These are phyloP conservation scores for Lizonia empirigonia DNA, from an alignment of 2,329 filamentous ascomycete species.

Conservation along the genomic window DNA sequence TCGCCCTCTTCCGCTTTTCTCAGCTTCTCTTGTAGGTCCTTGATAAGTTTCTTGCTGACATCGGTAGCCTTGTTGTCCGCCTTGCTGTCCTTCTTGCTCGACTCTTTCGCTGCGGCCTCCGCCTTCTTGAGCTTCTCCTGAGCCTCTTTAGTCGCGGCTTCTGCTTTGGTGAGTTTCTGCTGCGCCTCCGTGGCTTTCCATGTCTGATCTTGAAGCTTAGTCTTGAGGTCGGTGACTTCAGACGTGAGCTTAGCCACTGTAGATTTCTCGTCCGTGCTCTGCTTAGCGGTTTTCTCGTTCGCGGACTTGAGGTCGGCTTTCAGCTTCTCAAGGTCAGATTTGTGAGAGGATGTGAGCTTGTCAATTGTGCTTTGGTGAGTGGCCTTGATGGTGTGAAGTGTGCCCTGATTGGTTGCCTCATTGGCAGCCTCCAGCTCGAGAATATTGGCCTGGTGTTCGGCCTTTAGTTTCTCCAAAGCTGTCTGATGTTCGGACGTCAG, in stretches of 20 bases:
- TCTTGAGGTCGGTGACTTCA: slow-evolving; percentile 38
- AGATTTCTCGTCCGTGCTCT: slow-evolving; percentile 4
- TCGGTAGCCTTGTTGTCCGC: slow-evolving; percentile 51
- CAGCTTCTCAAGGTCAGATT: slow-evolving; percentile 21
- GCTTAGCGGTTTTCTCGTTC: not conserved
- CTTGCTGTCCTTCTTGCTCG: slow-evolving; percentile 20
- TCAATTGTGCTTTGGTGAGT: slow-evolving; percentile 6
- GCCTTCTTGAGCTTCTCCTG: slow-evolving; percentile 46
- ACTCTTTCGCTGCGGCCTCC: slow-evolving; percentile 4
- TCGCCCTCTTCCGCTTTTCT: slow-evolving; percentile 42
- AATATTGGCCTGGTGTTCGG: slow-evolving; percentile 16
- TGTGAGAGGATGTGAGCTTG: slow-evolving; percentile 4
- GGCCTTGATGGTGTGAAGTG: slow-evolving; percentile 16
- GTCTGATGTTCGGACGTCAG: slow-evolving; percentile 3
- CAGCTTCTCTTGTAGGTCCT: slow-evolving; percentile 56
- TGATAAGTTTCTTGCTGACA: slow-evolving; percentile 41
- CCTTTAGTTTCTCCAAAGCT: slow-evolving; percentile 16
- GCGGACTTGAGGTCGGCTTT: slow-evolving; percentile 6
- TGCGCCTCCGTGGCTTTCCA: slow-evolving; percentile 55
- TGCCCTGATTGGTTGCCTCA: slow-evolving; percentile 5
- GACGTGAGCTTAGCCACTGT: slow-evolving; percentile 32
- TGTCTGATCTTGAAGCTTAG: slow-evolving; percentile 52
- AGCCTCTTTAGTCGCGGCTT: slow-evolving; percentile 41
- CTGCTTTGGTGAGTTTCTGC: slow-evolving; percentile 38
- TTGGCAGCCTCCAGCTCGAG: slow-evolving; percentile 10